Conservation (phyloP, 2,329 filamentous ascomycete genomes). For the Botryotinia globosa region DNA sequence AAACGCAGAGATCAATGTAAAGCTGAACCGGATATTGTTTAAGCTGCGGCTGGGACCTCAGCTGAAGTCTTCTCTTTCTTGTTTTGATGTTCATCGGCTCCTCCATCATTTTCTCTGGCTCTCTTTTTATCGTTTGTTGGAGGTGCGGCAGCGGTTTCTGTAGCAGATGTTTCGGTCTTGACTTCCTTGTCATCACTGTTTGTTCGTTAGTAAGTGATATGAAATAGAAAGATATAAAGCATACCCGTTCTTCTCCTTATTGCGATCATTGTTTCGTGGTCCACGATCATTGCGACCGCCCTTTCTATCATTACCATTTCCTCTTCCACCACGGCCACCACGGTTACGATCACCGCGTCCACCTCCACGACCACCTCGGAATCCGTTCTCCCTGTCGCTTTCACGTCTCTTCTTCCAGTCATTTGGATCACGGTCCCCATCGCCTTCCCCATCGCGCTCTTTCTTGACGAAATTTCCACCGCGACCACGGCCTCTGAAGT, state of each 20-base stretch:
- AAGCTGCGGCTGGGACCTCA: conserved; percentile 30
- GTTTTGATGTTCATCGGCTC: conserved; percentile 47
- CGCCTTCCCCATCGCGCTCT: conserved; percentile 9
- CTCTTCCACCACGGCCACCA: conserved; percentile 43
- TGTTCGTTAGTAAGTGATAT: conserved; percentile 22
- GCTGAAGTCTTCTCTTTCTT: conserved; percentile 57
- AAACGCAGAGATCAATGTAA: conserved; percentile 12
- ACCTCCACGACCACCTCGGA: conserved; percentile 44
- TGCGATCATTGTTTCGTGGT: conserved; percentile 40
- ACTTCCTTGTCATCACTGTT: conserved; percentile 26
- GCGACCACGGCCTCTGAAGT: conserved; percentile 40
- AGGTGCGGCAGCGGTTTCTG: conserved; percentile 24
- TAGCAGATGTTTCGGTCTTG: conserved; percentile 24
- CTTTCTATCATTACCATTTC: conserved; percentile 32
- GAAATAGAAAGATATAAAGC: background rate
- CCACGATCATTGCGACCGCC: conserved; percentile 43
- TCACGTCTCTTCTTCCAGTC: conserved; percentile 66
- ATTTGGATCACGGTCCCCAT: conserved; percentile 47
- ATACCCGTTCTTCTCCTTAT: conserved; percentile 38
- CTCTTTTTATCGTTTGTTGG: conserved; percentile 34
- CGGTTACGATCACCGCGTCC: conserved; percentile 41
- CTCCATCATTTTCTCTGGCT: conserved; percentile 47
- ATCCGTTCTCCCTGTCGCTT: conserved; percentile 59
- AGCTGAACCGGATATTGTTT: conserved; percentile 28
- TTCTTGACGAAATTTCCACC: conserved; percentile 29